Base-by-base conservation (phyloP, 2,329 filamentous ascomycete genomes). In the Aciculosporium take region DNA sequence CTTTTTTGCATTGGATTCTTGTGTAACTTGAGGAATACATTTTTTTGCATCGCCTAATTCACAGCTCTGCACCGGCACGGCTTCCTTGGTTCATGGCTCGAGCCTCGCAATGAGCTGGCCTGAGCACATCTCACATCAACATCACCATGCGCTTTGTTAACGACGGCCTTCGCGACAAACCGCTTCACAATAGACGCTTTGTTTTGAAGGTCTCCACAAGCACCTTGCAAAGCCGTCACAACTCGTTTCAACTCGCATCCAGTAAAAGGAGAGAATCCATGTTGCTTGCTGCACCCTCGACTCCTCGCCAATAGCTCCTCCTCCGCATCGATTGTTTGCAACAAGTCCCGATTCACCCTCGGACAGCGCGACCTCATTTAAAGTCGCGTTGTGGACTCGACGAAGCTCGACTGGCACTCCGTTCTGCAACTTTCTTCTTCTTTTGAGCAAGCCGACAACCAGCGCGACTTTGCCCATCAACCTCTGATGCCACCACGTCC, bases 91-190 rank as follows among this genome's bases (percentile, higher is more conserved):
- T 23, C 37, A 30, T 13, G 25, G 24, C 20, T 24, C 34, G 24
- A 12, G 9, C 18, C 15, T 43, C 37, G 41, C 37, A 31, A 37
- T 39, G 32, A 30, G 37, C 31, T 24, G 40, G 39, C 18, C 34
- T 28, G 29, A 36, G 27, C n/a, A 36, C 18, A 7, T 31, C 23
- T 43, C 37, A 41, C 41, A 39, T 44, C 50, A 24, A 17, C n/a
- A 24, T 37, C 34, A 49, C 51, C 44, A 54, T 52, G 49, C 48
- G 40, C 50, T 55, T 54, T 53, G 50, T 55, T 52, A 46, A 48
- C 25, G 40, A 24, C 39, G 24, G 18, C 32, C 38, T 39, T 37
- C 30, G 36, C 43, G 34, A 43, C 37, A 31, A 30, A 32, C 40
- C 39, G 41, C 31, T 37, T 37, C 24, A 33, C 48, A 46, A 40